These are phyloP conservation scores for Solanum sejunctum DNA, from an alignment of 257 asterid genomes.

Conservation along the genomic window DNA sequence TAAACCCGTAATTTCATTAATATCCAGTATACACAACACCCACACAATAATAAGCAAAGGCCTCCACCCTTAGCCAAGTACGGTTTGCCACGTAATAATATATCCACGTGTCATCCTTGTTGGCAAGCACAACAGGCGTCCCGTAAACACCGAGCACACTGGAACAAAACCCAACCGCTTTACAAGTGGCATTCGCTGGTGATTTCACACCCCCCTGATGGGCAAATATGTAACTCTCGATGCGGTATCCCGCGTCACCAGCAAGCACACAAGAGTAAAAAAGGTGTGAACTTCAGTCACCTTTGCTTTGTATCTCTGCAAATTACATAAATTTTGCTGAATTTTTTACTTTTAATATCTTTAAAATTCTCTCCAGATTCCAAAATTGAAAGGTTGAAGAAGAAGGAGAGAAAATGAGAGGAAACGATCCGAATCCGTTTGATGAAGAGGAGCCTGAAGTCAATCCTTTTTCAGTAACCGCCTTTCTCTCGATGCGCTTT, in stretches of 20 bases:
- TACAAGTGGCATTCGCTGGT: background rate
- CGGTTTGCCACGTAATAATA: accelerated
- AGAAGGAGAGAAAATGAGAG: constrained; percentile 37
- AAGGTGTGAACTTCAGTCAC: background rate
- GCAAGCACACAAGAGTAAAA: background rate
- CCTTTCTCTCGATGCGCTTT: constrained; percentile 14
- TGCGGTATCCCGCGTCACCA: constrained; percentile 2
- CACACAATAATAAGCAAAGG: background rate
- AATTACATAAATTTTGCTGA: background rate
- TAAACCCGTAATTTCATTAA: background rate
- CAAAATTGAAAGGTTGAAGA: background rate
- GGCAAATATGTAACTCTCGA: background rate
- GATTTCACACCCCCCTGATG: background rate
- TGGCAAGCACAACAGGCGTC: accelerated
- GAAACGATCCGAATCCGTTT: constrained; percentile 89
- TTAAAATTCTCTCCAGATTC: background rate
- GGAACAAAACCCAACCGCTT: background rate
- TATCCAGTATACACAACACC: background rate
- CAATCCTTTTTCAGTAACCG: constrained; percentile 95
- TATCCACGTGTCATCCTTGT: background rate
- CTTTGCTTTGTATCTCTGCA: background rate
- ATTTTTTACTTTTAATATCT: background rate
- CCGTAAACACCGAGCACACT: too few relatives aligned
- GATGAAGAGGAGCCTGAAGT: constrained; percentile 91
- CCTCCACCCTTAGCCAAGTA: background rate